Evolutionary conservation across 2,329 filamentous ascomycete genomes (phyloP), one percentile per base, ranked within the genome.

Genomic region (Aspergillus tubingensis): DNA sequence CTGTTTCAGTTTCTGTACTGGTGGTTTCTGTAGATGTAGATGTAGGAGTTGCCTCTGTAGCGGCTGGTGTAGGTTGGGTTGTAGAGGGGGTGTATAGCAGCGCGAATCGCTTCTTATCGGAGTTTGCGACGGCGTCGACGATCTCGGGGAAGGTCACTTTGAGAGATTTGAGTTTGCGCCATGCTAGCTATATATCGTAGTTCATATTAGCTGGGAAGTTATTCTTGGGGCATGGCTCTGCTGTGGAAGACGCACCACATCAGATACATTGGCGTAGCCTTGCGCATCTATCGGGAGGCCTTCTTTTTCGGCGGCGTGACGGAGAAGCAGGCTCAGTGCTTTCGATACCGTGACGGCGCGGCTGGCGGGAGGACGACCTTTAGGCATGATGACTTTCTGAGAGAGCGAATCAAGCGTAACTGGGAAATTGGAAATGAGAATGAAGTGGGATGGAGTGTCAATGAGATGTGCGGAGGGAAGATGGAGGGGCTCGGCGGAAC

Each of bases 51-150:
- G 17, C 6, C 4, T 21, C 41, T 4, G 21, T 25, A 19, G 44
- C 21, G 11, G 48, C 19, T 23, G 27, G 13, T 43, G 49, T 66
- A 21, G 70, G 56, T 57, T 70, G 55, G 15, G 65, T 60, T 25
- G 70, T 58, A 21, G 70, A 67, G 13, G 72, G 73, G 7, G 76
- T 83, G 49, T 85, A 85, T 56, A 92, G 88, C 71, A 98, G 82
- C 1, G 88, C 86, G 80, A 96, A 99, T 41, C 95, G 90, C 76
- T 97, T 90, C 80, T 99, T 99, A 71, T 94, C 91, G 72, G 92
- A 96, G 52, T 85, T 84, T 13, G 81, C 76, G 11, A 97, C 92
- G 15, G 89, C 83, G 8, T 82, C 74, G 57, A 85, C 81, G 64
- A 99, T 82, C 66, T 97, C 94, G 2, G 82, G 78, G 59, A 96